These are phyloP conservation scores for Pythium sukuiense DNA, from an alignment of 352 stramenopile species.

Conservation along the genomic window DNA sequence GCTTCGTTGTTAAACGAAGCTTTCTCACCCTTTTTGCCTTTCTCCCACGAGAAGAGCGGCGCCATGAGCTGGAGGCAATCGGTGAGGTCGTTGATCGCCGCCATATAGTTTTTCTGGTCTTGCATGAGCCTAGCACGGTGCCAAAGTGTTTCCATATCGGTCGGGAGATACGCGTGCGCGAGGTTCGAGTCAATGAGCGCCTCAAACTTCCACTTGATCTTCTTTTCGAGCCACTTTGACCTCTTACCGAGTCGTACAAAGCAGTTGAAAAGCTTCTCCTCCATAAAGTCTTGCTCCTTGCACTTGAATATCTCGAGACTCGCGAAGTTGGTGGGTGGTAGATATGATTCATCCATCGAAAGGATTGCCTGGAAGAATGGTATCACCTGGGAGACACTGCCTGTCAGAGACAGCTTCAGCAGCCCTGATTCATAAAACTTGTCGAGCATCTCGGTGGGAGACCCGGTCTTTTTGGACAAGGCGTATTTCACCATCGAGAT, in stretches of 20 bases:
- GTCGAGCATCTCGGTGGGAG: constrained; percentile 48
- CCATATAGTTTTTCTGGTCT: constrained; percentile 38
- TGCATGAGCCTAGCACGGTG: constrained; percentile 42
- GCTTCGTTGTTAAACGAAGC: constrained; percentile 36
- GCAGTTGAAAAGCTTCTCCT: constrained; percentile 53
- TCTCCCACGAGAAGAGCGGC: constrained; percentile 42
- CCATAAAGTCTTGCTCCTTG: constrained; percentile 51
- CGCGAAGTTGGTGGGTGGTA: constrained; percentile 50
- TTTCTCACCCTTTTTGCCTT: constrained; percentile 29
- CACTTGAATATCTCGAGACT: constrained; percentile 59
- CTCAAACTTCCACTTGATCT: constrained; percentile 51
- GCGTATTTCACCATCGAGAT: constrained; percentile 46
- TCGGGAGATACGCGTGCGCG: constrained; percentile 47
- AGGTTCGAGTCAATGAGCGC: constrained; percentile 53
- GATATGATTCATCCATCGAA: constrained; percentile 52
- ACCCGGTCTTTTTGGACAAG: constrained; percentile 36
- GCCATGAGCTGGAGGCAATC: constrained; percentile 41
- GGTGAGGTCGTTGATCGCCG: constrained; percentile 46
- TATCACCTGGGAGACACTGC: constrained; percentile 36
- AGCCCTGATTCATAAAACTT: constrained; percentile 59
- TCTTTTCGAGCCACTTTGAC: constrained; percentile 47
- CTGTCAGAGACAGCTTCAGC: constrained; percentile 38
- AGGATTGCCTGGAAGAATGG: constrained; percentile 52
- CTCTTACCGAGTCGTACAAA: constrained; percentile 44
- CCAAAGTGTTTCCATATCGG: constrained; percentile 52